Evolutionary conservation across 1,284 basidiomycete species (phyloP).

Genomic region (Leccinum subrobustum): DNA sequence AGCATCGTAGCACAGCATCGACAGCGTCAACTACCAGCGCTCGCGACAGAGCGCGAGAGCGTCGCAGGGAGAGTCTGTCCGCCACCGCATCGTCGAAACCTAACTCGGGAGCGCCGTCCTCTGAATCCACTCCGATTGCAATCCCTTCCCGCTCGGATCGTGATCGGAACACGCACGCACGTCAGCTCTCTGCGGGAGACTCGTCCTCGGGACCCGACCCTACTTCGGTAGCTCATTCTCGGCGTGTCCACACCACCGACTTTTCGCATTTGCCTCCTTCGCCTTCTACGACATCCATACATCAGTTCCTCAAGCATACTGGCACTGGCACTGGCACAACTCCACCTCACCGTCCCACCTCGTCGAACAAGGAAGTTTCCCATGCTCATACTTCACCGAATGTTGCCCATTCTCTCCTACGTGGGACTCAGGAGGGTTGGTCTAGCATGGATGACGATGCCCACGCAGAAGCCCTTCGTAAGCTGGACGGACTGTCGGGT

Average conservation of each 20-base stretch:
- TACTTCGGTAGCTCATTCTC: conserved; percentile 37
- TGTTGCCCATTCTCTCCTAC: conserved; percentile 76
- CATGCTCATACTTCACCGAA: conserved; percentile 52
- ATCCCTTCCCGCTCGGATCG: conserved; percentile 36
- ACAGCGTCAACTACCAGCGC: conserved; percentile 40
- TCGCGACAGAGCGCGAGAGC: conserved; percentile 55
- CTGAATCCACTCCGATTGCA: conserved; percentile 28
- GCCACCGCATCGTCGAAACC: conserved; percentile 42
- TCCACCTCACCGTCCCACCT: conserved; percentile 43
- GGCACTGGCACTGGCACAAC: conserved; percentile 37
- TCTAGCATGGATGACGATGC: conserved; percentile 81
- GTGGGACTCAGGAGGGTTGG: conserved; percentile 84
- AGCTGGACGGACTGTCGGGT: conserved; percentile 86
- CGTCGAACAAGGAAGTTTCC: conserved; percentile 43
- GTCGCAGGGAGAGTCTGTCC: conserved; percentile 61
- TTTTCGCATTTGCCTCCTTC: conserved; percentile 88
- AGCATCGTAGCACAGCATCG: conserved; percentile 71
- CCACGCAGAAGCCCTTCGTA: conserved; percentile 89
- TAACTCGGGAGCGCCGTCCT: conserved; percentile 14
- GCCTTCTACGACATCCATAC: conserved; percentile 81
- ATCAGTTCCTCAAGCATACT: conserved; percentile 69
- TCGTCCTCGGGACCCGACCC: conserved; percentile 61
- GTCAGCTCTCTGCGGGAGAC: conserved; percentile 68
- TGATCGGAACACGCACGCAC: conserved; percentile 43
- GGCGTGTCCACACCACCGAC: conserved; percentile 67